Conservation (phyloP, 345 rosid genomes). For the Reutealis trisperma region DNA sequence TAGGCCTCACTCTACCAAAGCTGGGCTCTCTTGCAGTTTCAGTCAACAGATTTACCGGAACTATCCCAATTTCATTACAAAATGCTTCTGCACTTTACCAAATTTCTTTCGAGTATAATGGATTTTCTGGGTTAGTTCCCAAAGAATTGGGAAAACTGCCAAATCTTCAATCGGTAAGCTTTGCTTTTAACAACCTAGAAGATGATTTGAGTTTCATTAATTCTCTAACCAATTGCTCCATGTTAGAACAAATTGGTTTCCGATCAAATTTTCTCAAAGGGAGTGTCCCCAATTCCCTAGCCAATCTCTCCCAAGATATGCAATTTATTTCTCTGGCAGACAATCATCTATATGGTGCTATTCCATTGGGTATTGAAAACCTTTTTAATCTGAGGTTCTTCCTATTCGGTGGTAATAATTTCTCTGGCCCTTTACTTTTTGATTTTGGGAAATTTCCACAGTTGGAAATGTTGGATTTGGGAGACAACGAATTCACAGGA, state of each 20-base stretch:
- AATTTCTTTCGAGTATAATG: not conserved
- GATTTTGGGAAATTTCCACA: conserved; percentile 21
- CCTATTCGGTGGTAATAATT: conserved; percentile 7
- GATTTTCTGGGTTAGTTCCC: conserved; percentile 8
- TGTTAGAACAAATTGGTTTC: not conserved
- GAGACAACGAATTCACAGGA: conserved; percentile 15
- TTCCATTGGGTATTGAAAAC: conserved; percentile 25
- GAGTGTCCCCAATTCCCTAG: not conserved
- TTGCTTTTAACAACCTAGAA: conserved; percentile 5
- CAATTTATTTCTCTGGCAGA: not conserved
- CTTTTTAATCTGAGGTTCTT: conserved; percentile 8
- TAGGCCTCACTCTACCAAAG: conserved; percentile 19
- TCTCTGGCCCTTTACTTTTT: conserved; percentile 17
- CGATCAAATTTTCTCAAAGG: conserved; percentile 2
- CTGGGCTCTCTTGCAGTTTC: not conserved
- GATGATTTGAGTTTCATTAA: conserved; percentile 11
- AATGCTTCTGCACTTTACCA: conserved; percentile 14
- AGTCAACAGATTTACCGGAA: conserved; percentile 1
- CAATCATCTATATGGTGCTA: conserved; percentile 11
- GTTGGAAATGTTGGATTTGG: conserved; percentile 12
- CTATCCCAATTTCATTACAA: conserved; percentile 8
- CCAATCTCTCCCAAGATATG: conserved; percentile 20
- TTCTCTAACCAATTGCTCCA: conserved; percentile 11
- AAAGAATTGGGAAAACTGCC: not conserved
- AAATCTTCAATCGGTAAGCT: not conserved